Evolutionary conservation across 2,329 filamentous ascomycete genomes (phyloP), one percentile per base, ranked within the genome.

Genomic region (Aphanocladium album): DNA sequence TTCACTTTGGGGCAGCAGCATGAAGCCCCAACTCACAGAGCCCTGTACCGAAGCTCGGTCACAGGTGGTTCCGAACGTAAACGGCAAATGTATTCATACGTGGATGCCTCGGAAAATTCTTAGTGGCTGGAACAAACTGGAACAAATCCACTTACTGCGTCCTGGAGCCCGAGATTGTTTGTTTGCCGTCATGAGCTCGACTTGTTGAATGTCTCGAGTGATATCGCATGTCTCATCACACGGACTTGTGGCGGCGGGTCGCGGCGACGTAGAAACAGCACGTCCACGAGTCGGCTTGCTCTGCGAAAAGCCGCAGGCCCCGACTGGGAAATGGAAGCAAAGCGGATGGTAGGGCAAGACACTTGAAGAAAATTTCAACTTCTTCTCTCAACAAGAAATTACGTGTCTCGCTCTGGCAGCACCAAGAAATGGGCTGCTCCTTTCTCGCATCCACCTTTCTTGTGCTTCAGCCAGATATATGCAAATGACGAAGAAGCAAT

Each of bases 181-280:
- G 16, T 16, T 9, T 39, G 5, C 12, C 35, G 16, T 6, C 5
- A 39, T 39, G 35, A 39, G 11, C 35, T 39, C 4, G 35, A 47
- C 12, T 25, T 53, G 33, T 23, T 53, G 50, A 53, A 39, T 53
- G 50, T 53, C 33, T 53, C 23, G 33, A 14, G 50, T 53, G 50
- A 23, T 25, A 21, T 21, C 25, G 47, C 39, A 59, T 59, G 57
- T 59, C 57, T 59, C 47, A 52, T 23, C 47, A 52, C 57, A 58
- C 14, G 11, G 25, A 37, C 56, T 23, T 7, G 46, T 49, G 43
- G 30, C 30, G 30, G 54, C 30, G 43, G 54, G 25, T 47, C 53
- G 11, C 8, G 4, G 41, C n/a, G 19, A 45, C n/a, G 41, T 11
- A 39, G 12, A 16, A 12, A 12, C 35, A 39, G 35, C 33, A 35